Base-by-base conservation (phyloP, 2,329 filamentous ascomycete species). In the Pseudohalonectria lignicola region DNA sequence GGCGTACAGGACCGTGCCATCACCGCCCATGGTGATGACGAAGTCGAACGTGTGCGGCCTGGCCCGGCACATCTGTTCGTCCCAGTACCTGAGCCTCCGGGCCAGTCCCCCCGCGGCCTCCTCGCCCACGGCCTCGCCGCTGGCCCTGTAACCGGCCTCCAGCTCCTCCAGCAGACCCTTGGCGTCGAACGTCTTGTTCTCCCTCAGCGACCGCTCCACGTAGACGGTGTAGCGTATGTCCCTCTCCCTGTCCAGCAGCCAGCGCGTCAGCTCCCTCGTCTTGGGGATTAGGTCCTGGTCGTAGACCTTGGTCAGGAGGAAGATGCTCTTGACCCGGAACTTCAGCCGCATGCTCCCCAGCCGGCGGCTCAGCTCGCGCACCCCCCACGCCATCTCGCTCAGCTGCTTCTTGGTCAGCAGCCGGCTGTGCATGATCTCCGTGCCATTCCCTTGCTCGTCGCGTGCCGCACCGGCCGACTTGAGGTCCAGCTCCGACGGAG, bases 331-430 rank as follows among this genome's bases (percentile, higher is more conserved):
- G 46, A 94, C 86, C 38, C 81, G 80, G 47, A 94, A 76, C 55
- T 82, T 84, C 44, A 98, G 68, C 41, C 81, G 76, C 55, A 96
- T 79, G 57, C 79, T 87, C 37, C 86, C 84, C 42, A 96, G 63
- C 43, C 85, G 82, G 53, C 94, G 83, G 21, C 85, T 90, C 41
- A 98, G 66, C 59, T 95, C 86, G 34, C 92, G 73, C 41, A 96
- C 92, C 19, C 90, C 88, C 77, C 90, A 88, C 0, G 90, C 88
- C 90, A 98, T 96, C 51, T 96, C 92, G 12, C 83, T 87, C 31
- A 98, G 69, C 59, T 98, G 86, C 57, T 85, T 87, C 65, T 96
- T 96, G 2, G 88, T 95, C 47, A 96, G 69, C 36, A 95, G 74
- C n/a, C 90, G 74, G 42, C 71, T 77, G 50, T 74, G 70, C 31